Conservation (phyloP, 1,139 yeast species). For the Kurtzmaniella quercitrusa region DNA sequence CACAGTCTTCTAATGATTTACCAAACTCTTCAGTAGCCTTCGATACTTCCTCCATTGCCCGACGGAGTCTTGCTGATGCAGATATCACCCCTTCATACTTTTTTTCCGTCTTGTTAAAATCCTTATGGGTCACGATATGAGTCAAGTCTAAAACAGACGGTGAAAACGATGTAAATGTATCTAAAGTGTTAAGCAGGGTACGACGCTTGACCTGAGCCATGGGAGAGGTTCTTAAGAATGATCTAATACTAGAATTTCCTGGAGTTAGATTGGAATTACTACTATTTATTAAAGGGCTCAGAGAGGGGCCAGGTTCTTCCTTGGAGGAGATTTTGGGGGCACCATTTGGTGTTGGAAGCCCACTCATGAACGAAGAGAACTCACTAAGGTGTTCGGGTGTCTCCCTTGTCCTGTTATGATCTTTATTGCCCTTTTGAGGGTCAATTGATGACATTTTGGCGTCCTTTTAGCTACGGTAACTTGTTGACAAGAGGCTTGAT, state of each 20-base stretch:
- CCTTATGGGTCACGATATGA: conserved; percentile 54
- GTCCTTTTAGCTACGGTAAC: neutral
- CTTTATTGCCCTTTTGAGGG: neutral
- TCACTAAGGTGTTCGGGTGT: conserved; percentile 55
- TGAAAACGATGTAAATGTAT: conserved; percentile 37
- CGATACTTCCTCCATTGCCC: conserved; percentile 48
- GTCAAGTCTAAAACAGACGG: conserved; percentile 59
- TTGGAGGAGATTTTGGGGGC: conserved; percentile 1
- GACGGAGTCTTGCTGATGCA: conserved; percentile 50
- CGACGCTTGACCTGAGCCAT: conserved; percentile 15
- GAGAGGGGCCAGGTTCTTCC: neutral
- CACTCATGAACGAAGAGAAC: conserved; percentile 45
- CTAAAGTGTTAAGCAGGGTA: conserved; percentile 25
- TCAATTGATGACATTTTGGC: neutral
- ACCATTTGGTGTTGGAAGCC: conserved; percentile 14
- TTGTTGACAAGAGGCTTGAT: no score
- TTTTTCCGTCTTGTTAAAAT: conserved; percentile 45
- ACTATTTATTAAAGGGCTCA: neutral
- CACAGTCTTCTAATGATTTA: conserved; percentile 54
- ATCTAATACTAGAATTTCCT: neutral
- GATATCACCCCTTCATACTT: conserved; percentile 45
- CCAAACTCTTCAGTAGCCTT: conserved; percentile 74
- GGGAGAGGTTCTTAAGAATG: conserved; percentile 5
- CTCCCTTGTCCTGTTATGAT: conserved; percentile 4
- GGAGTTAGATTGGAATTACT: neutral